A percentile compares a stretch with the other conserved stretches of the same genome.
Conservation (phyloP, 2,329 filamentous ascomycete species). For the Meredithiella fracta region DNA sequence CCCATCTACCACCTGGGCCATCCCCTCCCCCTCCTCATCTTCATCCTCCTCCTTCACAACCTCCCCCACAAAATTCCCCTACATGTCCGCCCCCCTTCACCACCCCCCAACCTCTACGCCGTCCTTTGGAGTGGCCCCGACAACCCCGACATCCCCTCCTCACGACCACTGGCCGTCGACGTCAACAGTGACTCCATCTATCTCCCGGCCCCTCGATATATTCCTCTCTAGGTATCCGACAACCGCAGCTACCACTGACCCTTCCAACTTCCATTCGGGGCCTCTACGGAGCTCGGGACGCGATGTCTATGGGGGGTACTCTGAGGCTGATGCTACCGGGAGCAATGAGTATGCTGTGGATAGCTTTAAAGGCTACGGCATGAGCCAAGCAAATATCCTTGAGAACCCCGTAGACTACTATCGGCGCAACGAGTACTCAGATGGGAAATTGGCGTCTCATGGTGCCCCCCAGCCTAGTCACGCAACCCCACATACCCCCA, state of each 20-base stretch:
- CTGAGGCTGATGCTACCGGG: background rate
- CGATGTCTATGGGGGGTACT: background rate
- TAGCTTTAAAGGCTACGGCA: background rate
- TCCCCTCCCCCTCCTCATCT: constrained; percentile 1
- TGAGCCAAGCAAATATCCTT: background rate
- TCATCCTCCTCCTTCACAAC: background rate
- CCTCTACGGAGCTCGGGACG: background rate
- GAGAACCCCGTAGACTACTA: background rate
- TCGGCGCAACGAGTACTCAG: background rate
- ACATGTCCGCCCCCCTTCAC: background rate
- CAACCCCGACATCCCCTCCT: background rate
- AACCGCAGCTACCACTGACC: background rate
- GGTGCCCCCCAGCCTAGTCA: background rate
- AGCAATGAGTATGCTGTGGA: background rate
- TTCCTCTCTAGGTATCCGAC: background rate
- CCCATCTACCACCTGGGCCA: constrained; percentile 2
- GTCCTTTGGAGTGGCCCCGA: background rate
- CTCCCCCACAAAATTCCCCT: background rate
- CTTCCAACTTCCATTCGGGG: background rate
- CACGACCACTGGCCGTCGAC: background rate
- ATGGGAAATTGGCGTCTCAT: too few relatives aligned
- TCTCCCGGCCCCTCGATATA: background rate
- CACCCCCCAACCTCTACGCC: background rate
- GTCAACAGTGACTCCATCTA: background rate
- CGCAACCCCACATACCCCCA: background rate